Conservation (phyloP, 1,284 basidiomycete species). For the Heimioporus punctisporus region DNA sequence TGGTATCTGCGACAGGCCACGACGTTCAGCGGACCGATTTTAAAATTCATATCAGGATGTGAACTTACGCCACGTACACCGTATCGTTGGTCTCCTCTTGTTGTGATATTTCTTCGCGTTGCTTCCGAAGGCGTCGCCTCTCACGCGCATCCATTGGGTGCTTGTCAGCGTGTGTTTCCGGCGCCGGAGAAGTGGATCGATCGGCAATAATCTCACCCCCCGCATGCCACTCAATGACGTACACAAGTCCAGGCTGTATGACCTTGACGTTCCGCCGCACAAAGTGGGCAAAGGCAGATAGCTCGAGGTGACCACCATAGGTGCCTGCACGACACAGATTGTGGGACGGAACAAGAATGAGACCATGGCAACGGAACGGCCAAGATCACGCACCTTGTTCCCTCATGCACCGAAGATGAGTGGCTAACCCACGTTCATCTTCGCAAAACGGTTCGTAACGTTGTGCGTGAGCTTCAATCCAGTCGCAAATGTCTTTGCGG, state of each 20-base stretch:
- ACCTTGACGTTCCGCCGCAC: slow-evolving; percentile 83
- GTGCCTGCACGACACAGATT: slow-evolving; percentile 53
- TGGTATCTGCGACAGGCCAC: slow-evolving; percentile 61
- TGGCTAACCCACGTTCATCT: slow-evolving; percentile 76
- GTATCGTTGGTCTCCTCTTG: slow-evolving; percentile 39
- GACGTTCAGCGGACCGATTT: slow-evolving; percentile 6
- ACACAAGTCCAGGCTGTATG: slow-evolving; percentile 86
- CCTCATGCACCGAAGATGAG: slow-evolving; percentile 76
- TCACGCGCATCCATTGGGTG: slow-evolving; percentile 35
- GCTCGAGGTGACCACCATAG: slow-evolving; percentile 91
- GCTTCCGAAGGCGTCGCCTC: slow-evolving; percentile 29
- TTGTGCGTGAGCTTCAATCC: slow-evolving; percentile 70
- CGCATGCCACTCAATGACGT: slow-evolving; percentile 77
- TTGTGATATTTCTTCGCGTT: slow-evolving; percentile 30
- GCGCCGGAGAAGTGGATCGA: slow-evolving; percentile 23
- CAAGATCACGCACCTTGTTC: slow-evolving; percentile 58
- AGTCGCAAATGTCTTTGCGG: slow-evolving; percentile 79
- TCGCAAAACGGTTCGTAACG: slow-evolving; percentile 91
- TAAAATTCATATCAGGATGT: slow-evolving; percentile 12
- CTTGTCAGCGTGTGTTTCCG: slow-evolving; percentile 29
- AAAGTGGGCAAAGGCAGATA: slow-evolving; percentile 89
- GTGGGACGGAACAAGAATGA: slow-evolving; percentile 1
- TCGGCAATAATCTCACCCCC: slow-evolving; percentile 42
- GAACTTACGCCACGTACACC: slow-evolving; percentile 80
- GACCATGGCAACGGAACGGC: slow-evolving; percentile 1